Percentiles rank a stretch among this genome's conserved stretches.
Conservation (phyloP, 208 protist genomes). For the Lotmaria passim region DNA sequence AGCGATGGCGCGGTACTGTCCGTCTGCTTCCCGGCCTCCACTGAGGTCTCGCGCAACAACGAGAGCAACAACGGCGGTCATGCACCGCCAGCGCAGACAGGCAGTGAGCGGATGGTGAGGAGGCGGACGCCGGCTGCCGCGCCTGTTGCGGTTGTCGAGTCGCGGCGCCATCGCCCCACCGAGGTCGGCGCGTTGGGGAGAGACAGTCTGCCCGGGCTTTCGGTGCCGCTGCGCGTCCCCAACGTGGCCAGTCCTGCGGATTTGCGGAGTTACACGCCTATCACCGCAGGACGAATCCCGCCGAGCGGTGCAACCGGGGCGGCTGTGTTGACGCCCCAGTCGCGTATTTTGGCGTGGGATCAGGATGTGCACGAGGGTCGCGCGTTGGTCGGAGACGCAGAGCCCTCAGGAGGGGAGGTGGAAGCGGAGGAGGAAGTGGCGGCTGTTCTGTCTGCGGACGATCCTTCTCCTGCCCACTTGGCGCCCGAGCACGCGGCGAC, state of each 20-base stretch:
- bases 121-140: neutral
- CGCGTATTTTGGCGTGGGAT: conserved; percentile 24
- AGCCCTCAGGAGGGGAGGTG: neutral
- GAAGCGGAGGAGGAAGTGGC: neutral
- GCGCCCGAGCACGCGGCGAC: neutral
- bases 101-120: neutral
- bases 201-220: neutral
- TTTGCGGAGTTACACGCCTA: no score
- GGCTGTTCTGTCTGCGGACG: no score
- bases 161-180: no score
- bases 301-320: no score
- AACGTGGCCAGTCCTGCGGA: no score
- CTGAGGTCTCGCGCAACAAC: neutral
- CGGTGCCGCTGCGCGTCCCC: no score
- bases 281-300: no score
- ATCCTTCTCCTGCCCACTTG: neutral
- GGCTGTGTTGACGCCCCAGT: neutral
- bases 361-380: conserved; percentile 10
- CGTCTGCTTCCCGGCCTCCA: neutral
- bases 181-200: no score
- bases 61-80: neutral
- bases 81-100: neutral
- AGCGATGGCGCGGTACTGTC: conserved; percentile 12
- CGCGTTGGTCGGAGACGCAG: neutral
- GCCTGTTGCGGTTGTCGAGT: neutral